Conservation (phyloP, 2,329 filamentous ascomycete species). For the Penicillium sp. region DNA sequence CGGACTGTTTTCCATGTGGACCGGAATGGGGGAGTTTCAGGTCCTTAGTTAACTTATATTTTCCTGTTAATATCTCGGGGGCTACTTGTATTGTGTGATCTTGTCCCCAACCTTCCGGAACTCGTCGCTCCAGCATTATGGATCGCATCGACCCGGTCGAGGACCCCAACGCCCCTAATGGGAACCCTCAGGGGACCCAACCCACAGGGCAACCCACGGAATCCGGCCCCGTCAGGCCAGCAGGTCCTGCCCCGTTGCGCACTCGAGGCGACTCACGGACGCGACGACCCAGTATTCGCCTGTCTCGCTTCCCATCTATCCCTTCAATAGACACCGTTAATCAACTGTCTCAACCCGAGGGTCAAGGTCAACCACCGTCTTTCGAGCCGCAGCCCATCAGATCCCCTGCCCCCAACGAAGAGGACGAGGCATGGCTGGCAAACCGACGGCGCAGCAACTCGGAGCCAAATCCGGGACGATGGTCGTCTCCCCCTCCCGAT, state of each 20-base stretch:
- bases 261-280: conserved; percentile 25
- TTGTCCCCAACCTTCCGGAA: neutral
- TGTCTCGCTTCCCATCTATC: conserved; percentile 24
- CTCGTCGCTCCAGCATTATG: conserved; percentile 27
- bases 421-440: conserved; percentile 29
- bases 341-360: conserved; percentile 10
- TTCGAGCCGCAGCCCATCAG: conserved; percentile 17
- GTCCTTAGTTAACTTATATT: neutral
- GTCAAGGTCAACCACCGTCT: conserved; percentile 15
- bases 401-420: conserved; percentile 22
- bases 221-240: conserved; percentile 14
- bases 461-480: conserved; percentile 40
- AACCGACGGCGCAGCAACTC: conserved; percentile 44
- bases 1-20: conserved; percentile 1
- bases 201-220: conserved; percentile 6
- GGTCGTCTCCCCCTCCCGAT: conserved; percentile 29
- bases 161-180: conserved; percentile 16
- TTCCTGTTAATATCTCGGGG: neutral
- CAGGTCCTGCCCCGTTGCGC: conserved; percentile 17
- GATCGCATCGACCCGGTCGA: conserved; percentile 40
- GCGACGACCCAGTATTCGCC: conserved; percentile 36
- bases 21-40: neutral
- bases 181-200: conserved; percentile 12
- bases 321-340: conserved; percentile 20
- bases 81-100: neutral